phyloP scores from a whole-genome alignment of 2,329 filamentous ascomycete genomes.

The Stemphylium lycopersici region DNA sequence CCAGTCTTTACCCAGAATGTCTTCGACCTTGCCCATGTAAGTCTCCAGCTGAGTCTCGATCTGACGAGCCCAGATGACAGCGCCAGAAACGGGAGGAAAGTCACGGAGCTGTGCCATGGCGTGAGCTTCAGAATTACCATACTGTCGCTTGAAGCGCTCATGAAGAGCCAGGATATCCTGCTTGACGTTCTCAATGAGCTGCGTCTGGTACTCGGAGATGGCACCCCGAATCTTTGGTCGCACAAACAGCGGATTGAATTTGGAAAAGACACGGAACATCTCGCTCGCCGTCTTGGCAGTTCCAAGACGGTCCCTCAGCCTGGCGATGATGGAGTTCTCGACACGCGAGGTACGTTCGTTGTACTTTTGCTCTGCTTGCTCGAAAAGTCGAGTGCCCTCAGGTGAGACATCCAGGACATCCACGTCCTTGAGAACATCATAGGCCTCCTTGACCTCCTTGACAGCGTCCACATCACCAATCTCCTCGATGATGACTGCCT shows the following conservation, averaged over 20 bases:
- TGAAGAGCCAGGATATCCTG: slow-evolving; percentile 92
- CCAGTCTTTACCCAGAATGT: slow-evolving; percentile 95
- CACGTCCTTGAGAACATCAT: slow-evolving; percentile 91
- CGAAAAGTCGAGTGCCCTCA: slow-evolving; percentile 90
- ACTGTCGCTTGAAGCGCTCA: slow-evolving; percentile 98
- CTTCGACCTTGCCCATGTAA: slow-evolving; percentile 99
- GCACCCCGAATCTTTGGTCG: slow-evolving; percentile 98
- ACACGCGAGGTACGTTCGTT: slow-evolving; percentile 97
- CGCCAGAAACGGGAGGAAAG: slow-evolving; percentile 91
- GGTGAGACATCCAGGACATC: slow-evolving; percentile 91
- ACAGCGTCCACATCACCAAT: slow-evolving; percentile 97
- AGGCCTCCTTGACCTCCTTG: slow-evolving; percentile 93
- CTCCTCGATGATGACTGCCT: slow-evolving; percentile 79
- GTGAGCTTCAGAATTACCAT: slow-evolving; percentile 96
- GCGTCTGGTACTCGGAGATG: slow-evolving; percentile 96
- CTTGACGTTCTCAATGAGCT: slow-evolving; percentile 97
- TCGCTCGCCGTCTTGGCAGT: slow-evolving; percentile 97
- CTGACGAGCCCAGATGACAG: slow-evolving; percentile 96
- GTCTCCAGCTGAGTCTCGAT: slow-evolving; percentile 94
- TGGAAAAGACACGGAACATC: slow-evolving; percentile 99
- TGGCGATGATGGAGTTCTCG: slow-evolving; percentile 97
- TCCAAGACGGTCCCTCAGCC: slow-evolving; percentile 87
- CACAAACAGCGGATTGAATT: slow-evolving; percentile 98
- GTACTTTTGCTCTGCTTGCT: slow-evolving; percentile 92
- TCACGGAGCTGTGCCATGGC: slow-evolving; percentile 98